Conservation (phyloP, 208 protist species). For the Leishmania mexicana region DNA sequence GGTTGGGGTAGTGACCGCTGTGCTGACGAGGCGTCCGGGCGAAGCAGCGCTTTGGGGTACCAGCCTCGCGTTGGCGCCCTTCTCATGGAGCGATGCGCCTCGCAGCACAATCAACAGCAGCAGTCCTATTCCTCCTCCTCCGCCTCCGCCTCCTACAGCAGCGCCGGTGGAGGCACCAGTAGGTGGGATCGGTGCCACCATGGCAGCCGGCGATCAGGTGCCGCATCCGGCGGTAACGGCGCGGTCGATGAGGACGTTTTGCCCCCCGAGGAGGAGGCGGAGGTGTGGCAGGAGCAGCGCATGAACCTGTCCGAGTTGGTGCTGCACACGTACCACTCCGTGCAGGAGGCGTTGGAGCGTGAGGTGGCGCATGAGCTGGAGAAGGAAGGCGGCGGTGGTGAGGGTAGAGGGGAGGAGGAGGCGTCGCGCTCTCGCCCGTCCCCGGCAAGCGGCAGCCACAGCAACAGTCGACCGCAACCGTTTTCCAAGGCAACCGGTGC, state of each 20-base stretch:
- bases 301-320: constrained; percentile 56
- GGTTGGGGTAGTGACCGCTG: not conserved
- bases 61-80: constrained; percentile 2
- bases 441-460: not conserved
- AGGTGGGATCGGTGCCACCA: not conserved
- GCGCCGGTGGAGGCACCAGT: not conserved
- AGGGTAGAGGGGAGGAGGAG: not conserved
- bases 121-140: not conserved
- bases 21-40: not conserved
- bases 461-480: not conserved
- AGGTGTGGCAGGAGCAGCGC: constrained; percentile 28
- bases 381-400: constrained; percentile 1
- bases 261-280: constrained; percentile 29
- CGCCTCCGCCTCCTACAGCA: constrained; percentile 5
- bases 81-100: constrained; percentile 20
- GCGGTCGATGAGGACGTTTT: constrained; percentile 22
- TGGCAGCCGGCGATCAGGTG: not conserved
- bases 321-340: constrained; percentile 41
- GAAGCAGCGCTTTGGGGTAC: not conserved
- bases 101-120: constrained; percentile 24
- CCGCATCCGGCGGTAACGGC: constrained; percentile 12
- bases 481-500: not conserved
- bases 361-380: constrained; percentile 15
- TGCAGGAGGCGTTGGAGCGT: constrained; percentile 14
- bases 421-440: not conserved